Base-by-base conservation (phyloP, 768 basidiomycete species). In the Solioccasus polychromus region DNA sequence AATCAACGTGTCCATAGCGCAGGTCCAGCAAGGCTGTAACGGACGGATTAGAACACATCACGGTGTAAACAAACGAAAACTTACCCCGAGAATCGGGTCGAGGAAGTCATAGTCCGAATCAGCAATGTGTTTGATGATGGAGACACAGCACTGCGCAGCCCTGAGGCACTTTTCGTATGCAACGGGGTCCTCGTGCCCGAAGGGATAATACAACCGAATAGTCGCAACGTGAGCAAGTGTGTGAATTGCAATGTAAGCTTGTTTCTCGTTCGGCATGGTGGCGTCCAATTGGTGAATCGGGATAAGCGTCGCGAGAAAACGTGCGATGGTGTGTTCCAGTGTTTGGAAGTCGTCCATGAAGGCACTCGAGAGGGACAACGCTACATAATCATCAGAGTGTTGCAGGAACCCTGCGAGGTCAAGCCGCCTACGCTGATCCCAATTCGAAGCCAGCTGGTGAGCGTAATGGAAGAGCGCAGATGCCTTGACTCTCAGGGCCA, bases 41-140 rank as follows among this genome's bases (percentile, higher is more conserved):
- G 29, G 35, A 5, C 24, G 39, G 24, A 46, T 56, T 34, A 52
- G 35, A 45, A 24, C n/a, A n/a, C 11, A 42, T 35, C 25, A 51
- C 29, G 35, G 34, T 50, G 42, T 11, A 35, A 30, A 12, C 4
- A 39, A 11, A 3, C 17, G 29, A n/a, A 39, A 8, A 67, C 84
- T 52, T 70, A 88, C 86, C 41, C 82, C 85, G 50, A 88, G 73
- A 51, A 88, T 78, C 20, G 87, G 87, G 67, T 90, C 87, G n/a
- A 88, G 72, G 63, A 79, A 83, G 30, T 77, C 74, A 51, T 78
- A 83, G 55, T 88, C 85, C 53, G 74, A 63, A 20, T 87, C 83
- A 20, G 72, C 63, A 44, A 88, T 71, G 49, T 79, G 77, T 55
- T 81, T 82, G 58, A 82, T 74, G 57, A 88, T 66, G 31, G 76